These are phyloP conservation scores for Clonostachys solani DNA, from an alignment of 2,329 filamentous ascomycete species.

Conservation along the genomic window DNA sequence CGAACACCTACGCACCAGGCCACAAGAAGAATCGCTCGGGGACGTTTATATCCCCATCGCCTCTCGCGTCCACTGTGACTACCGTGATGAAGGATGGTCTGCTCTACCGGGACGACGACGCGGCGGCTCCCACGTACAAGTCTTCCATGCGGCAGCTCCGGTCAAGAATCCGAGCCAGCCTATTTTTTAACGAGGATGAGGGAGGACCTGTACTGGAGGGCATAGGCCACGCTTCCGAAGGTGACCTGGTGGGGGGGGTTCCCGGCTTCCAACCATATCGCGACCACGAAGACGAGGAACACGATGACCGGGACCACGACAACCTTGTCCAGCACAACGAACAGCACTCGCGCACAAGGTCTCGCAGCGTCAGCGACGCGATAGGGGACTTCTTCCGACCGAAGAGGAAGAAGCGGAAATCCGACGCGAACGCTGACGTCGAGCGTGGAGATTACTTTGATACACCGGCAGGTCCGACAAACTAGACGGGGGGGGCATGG, in stretches of 20 bases:
- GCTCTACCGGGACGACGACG: conserved; percentile 32
- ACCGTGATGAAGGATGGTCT: conserved; percentile 54
- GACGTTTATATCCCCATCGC: conserved; percentile 54
- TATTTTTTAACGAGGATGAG: conserved; percentile 46
- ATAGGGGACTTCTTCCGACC: conserved; percentile 32
- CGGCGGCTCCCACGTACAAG: conserved; percentile 29
- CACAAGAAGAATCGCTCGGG: conserved; percentile 26
- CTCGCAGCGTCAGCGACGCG: conserved; percentile 35
- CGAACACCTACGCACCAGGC: conserved; percentile 15
- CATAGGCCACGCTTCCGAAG: conserved; percentile 13
- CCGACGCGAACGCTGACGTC: conserved; percentile 2
- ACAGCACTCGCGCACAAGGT: conserved; percentile 17
- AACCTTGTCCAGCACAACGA: neutral
- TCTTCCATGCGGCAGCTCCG: conserved; percentile 42
- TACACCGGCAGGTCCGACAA: too few relatives aligned
- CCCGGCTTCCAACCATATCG: neutral
- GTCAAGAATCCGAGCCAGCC: conserved; percentile 46
- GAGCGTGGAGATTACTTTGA: neutral
- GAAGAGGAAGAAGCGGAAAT: conserved; percentile 21
- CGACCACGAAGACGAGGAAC: neutral
- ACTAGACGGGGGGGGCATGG: too few relatives aligned
- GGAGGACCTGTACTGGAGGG: conserved; percentile 15
- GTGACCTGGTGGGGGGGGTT: conserved; percentile 9
- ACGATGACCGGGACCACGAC: neutral
- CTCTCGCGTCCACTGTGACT: conserved; percentile 54